These are phyloP conservation scores for Aechmea fasciata DNA, from an alignment of 176 grass and related monocot genomes.

Conservation along the genomic window DNA sequence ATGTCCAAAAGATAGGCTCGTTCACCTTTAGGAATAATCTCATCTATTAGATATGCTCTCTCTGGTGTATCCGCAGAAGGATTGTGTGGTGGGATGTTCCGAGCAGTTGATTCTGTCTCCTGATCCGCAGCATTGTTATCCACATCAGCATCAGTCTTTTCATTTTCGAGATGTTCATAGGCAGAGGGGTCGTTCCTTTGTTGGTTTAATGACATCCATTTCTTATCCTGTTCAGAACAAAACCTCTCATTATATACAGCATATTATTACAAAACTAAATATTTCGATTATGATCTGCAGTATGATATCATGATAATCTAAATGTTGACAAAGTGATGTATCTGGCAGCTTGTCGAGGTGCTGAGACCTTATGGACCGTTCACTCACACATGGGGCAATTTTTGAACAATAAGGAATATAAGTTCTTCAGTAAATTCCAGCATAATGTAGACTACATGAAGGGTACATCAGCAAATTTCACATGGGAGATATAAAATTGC, in stretches of 20 bases:
- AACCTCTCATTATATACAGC: not conserved
- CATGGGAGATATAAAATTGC: no score
- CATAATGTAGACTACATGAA: no score
- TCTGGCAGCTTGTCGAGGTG: not conserved
- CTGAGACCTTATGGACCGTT: not conserved
- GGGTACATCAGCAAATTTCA: no score
- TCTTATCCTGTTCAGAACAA: constrained; percentile 48
- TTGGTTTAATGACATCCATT: constrained; percentile 38
- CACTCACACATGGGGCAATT: not conserved
- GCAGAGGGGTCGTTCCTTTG: constrained; percentile 59
- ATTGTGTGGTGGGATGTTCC: constrained; percentile 88
- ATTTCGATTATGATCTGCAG: not conserved
- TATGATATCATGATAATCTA: not conserved
- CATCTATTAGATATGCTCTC: constrained; percentile 52
- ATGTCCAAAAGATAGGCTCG: constrained; percentile 55
- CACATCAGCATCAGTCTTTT: constrained; percentile 6
- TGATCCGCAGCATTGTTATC: constrained; percentile 25
- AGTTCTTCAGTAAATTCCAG: no score
- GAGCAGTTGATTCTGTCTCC: constrained; percentile 14
- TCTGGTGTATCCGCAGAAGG: constrained; percentile 55
- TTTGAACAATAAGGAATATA: not conserved
- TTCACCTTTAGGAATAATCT: constrained; percentile 73
- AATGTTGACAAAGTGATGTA: not conserved
- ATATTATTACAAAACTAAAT: not conserved
- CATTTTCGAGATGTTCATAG: constrained; percentile 31